These are phyloP conservation scores for Fulvia fulva DNA, from an alignment of 2,329 filamentous ascomycete genomes.

Conservation along the genomic window DNA sequence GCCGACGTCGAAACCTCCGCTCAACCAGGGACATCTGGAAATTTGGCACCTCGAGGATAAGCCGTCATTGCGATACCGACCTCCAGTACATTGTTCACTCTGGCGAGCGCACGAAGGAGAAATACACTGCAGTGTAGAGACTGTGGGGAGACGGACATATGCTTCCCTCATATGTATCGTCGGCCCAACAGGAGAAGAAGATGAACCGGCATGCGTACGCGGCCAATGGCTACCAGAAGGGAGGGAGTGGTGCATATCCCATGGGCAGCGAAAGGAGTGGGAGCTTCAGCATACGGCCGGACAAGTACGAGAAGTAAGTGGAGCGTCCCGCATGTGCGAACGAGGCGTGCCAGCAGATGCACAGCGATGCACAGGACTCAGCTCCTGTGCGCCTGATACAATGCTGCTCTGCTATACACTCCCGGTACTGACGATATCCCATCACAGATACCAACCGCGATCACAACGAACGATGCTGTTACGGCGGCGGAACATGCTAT, in stretches of 20 bases:
- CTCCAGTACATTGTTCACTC: not conserved
- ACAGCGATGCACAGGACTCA: not conserved
- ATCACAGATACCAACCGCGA: conserved; percentile 74
- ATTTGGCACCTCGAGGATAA: conserved; percentile 1
- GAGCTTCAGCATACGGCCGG: conserved; percentile 72
- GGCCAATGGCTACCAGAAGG: conserved; percentile 62
- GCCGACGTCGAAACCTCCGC: not conserved
- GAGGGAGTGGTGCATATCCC: conserved; percentile 40
- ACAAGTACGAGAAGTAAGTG: conserved; percentile 61
- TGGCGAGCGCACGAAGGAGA: not conserved
- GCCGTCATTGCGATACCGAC: not conserved
- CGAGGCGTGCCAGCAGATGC: not conserved
- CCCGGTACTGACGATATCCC: not conserved
- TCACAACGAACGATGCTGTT: conserved; percentile 64
- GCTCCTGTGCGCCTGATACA: not conserved
- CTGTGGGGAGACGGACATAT: conserved; percentile 36
- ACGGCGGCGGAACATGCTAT: conserved; percentile 67
- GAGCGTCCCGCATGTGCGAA: not conserved
- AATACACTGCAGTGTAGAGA: not conserved
- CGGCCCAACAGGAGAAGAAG: conserved; percentile 56
- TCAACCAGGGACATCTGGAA: not conserved
- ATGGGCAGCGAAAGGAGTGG: conserved; percentile 48
- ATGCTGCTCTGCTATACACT: not conserved
- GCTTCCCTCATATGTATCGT: conserved; percentile 58
- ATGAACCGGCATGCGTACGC: conserved; percentile 80